A percentile compares a stretch with the other conserved stretches of the same genome.
Conservation (phyloP, 2,329 filamentous ascomycete species). For the Botrytis sinoallii region DNA sequence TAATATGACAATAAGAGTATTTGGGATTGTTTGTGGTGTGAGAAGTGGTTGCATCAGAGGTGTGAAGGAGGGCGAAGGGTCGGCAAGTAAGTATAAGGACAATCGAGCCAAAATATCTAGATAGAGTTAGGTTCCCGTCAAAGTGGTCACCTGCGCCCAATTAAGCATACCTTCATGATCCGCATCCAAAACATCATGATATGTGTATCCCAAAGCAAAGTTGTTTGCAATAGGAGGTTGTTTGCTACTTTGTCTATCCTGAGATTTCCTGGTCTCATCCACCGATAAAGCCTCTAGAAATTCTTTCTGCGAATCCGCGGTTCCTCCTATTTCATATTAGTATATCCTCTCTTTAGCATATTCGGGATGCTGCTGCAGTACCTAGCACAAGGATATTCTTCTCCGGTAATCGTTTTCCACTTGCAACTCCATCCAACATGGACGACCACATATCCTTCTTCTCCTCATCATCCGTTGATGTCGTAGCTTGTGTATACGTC, state of each 20-base stretch:
- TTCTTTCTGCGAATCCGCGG: slow-evolving; percentile 77
- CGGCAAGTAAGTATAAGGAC: slow-evolving; percentile 84
- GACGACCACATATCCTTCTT: slow-evolving; percentile 93
- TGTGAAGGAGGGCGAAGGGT: slow-evolving; percentile 77
- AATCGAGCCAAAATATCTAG: slow-evolving; percentile 85
- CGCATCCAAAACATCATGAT: slow-evolving; percentile 88
- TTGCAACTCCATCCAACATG: slow-evolving; percentile 86
- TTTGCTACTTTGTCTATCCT: slow-evolving; percentile 55
- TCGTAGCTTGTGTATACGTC: slow-evolving; percentile 52
- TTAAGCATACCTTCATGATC: slow-evolving; percentile 77
- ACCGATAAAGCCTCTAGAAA: slow-evolving; percentile 63
- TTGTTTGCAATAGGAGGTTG: slow-evolving; percentile 82
- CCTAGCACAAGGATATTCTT: slow-evolving; percentile 88
- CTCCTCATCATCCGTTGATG: slow-evolving; percentile 52
- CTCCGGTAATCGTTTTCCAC: slow-evolving; percentile 83
- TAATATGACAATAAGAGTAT: slow-evolving; percentile 86
- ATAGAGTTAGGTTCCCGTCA: slow-evolving; percentile 25
- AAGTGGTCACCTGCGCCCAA: not conserved
- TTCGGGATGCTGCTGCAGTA: slow-evolving; percentile 41
- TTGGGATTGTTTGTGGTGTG: slow-evolving; percentile 76
- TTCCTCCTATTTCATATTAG: slow-evolving; percentile 59
- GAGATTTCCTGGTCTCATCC: slow-evolving; percentile 41
- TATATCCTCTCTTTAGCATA: slow-evolving; percentile 14
- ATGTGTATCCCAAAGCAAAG: slow-evolving; percentile 91
- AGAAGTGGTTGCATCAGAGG: slow-evolving; percentile 80